These are phyloP conservation scores for Solanum tarijense DNA, from an alignment of 257 asterid genomes.

Conservation along the genomic window DNA sequence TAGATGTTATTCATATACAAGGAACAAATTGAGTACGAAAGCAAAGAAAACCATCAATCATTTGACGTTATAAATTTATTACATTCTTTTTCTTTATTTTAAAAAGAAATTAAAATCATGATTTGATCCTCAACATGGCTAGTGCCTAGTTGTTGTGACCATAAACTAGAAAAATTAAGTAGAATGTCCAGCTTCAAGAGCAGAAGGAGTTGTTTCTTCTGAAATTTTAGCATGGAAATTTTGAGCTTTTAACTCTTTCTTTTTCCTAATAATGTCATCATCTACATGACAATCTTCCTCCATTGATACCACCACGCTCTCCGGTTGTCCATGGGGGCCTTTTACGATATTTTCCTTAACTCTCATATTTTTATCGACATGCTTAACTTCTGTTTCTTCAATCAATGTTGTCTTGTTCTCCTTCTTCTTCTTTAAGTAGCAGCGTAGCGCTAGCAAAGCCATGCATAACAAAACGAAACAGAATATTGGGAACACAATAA, in stretches of 20 bases:
- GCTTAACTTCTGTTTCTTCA: constrained; percentile 27
- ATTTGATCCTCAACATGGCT: not conserved
- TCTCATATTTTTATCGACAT: constrained; percentile 15
- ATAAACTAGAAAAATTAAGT: not conserved
- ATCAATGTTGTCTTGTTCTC: not conserved
- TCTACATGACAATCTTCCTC: constrained; percentile 37
- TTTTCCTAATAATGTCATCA: constrained; percentile 32
- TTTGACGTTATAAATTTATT: not conserved
- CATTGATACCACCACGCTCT: constrained; percentile 20
- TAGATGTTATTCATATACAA: not conserved
- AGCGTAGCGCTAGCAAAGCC: constrained; percentile 27
- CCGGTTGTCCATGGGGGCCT: constrained; percentile 23
- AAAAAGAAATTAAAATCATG: not conserved
- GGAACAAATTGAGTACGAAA: not conserved
- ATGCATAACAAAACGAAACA: constrained; percentile 28
- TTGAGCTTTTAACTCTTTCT: constrained; percentile 4
- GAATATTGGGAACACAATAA: constrained; percentile 23
- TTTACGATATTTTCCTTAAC: constrained; percentile 32
- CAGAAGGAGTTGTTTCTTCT: not conserved
- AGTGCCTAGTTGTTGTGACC: not conserved
- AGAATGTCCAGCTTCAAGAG: not conserved
- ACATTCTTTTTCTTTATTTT: not conserved
- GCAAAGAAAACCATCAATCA: not conserved
- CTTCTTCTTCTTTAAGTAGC: constrained; percentile 19
- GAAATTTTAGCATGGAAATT: too few species aligned